Conservation (phyloP, 2,329 filamentous ascomycete genomes). For the Diaporthe citriasiana region DNA sequence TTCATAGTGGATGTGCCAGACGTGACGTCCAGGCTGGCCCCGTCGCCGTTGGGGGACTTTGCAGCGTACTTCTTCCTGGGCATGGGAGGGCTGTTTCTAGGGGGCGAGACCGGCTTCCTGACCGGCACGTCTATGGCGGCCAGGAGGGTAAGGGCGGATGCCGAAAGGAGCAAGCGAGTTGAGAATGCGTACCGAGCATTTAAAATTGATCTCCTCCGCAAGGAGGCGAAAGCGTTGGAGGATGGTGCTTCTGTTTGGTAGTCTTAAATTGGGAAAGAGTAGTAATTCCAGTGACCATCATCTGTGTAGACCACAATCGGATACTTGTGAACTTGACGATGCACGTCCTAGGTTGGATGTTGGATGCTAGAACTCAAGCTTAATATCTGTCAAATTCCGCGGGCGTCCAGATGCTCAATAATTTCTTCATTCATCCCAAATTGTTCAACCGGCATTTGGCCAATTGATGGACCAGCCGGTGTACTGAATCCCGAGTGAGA, state of each 20-base stretch:
- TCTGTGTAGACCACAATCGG: not conserved
- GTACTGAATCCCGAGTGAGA: no score
- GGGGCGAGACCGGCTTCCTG: slow-evolving; percentile 74
- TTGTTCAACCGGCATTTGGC: no score
- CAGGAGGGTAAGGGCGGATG: slow-evolving; percentile 66
- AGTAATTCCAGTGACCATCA: not conserved
- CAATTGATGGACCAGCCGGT: no score
- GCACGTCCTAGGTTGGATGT: no score
- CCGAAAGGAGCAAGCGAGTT: slow-evolving; percentile 68
- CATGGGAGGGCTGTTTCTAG: slow-evolving; percentile 72
- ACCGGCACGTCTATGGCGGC: slow-evolving; percentile 69
- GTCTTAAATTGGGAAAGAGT: not conserved
- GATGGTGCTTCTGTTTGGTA: slow-evolving; percentile 15
- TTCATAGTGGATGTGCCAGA: slow-evolving; percentile 71
- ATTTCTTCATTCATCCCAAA: no score
- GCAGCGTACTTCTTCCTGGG: slow-evolving; percentile 75
- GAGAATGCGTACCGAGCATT: slow-evolving; percentile 75
- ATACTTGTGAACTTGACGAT: not conserved
- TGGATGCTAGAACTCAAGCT: no score
- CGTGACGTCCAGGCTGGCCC: slow-evolving; percentile 68
- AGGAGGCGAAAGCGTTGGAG: slow-evolving; percentile 70
- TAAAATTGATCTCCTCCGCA: slow-evolving; percentile 72
- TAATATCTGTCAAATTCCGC: no score
- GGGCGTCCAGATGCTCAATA: no score
- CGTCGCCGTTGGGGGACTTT: slow-evolving; percentile 70